These are phyloP conservation scores for Capsella bursapastoris DNA, from an alignment of 345 rosid species.

Conservation along the genomic window DNA sequence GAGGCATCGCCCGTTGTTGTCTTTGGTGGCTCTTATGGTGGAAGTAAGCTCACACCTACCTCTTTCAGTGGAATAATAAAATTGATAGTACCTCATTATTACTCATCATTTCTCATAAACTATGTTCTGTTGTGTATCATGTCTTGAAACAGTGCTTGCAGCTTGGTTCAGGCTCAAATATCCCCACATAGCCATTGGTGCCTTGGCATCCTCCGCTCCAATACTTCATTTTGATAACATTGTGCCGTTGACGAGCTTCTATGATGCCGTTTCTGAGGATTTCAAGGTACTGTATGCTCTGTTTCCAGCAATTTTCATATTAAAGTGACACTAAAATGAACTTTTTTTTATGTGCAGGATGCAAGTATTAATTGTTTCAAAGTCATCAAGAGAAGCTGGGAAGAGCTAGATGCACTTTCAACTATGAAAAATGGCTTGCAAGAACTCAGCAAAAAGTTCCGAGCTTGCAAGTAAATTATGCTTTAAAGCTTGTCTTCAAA, in stretches of 20 bases:
- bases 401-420: constrained; percentile 60
- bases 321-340: constrained; percentile 2
- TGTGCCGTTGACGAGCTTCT: constrained; percentile 73
- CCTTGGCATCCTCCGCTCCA: constrained; percentile 86
- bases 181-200: constrained; percentile 81
- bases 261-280: constrained; percentile 74
- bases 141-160: constrained; percentile 68
- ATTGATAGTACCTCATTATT: neutral
- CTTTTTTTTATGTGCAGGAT: constrained; percentile 47
- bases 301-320: neutral
- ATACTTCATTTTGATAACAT: constrained; percentile 72
- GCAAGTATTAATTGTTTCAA: constrained; percentile 68
- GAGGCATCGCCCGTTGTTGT: constrained; percentile 81
- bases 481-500: constrained; percentile 6
- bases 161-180: constrained; percentile 89
- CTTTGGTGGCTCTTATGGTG: constrained; percentile 94
- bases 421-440: constrained; percentile 53
- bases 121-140: constrained; percentile 26
- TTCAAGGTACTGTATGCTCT: constrained; percentile 54
- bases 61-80: neutral
- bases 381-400: constrained; percentile 80
- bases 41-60: constrained; percentile 56
- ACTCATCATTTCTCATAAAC: neutral
- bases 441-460: constrained; percentile 64
- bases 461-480: constrained; percentile 64